phyloP scores from a whole-genome alignment of 192 early-diverging fungal genomes.

The Coemansia sp. region DNA sequence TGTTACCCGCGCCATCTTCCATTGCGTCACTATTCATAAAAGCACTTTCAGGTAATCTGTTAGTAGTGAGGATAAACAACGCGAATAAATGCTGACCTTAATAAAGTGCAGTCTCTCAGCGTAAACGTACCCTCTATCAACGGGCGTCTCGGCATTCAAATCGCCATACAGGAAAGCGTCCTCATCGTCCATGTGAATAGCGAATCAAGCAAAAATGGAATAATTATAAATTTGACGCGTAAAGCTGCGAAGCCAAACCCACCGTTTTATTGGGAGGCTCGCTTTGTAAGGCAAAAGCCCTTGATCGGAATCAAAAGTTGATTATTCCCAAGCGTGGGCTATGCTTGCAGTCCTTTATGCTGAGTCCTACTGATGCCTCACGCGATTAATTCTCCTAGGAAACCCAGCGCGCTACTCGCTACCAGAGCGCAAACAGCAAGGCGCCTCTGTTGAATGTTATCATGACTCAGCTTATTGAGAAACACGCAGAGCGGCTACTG shows the following conservation, averaged over 20 bases:
- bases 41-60: background rate
- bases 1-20: background rate
- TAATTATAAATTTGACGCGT: background rate
- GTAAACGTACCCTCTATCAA: background rate
- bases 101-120: too few species aligned
- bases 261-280: background rate
- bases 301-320: background rate
- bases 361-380: constrained; percentile 66
- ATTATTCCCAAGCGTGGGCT: constrained; percentile 64
- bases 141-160: background rate
- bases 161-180: constrained; percentile 52
- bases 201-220: background rate
- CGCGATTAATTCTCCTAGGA: constrained; percentile 78
- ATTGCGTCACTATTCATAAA: background rate
- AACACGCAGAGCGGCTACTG: constrained; percentile 69
- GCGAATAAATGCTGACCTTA: background rate
- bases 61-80: background rate
- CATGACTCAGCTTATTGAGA: constrained; percentile 68
- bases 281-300: background rate
- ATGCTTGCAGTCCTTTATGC: constrained; percentile 78
- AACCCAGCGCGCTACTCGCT: constrained; percentile 58
- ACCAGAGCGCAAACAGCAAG: constrained; percentile 68
- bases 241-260: background rate
- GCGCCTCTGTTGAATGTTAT: constrained; percentile 61
- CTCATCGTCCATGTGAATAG: constrained; percentile 31